A percentile compares a stretch with the other conserved stretches of the same genome.
Evolutionary conservation across 306 rosid species (phyloP).

Genomic region (Elaeagnus macrophylla): DNA sequence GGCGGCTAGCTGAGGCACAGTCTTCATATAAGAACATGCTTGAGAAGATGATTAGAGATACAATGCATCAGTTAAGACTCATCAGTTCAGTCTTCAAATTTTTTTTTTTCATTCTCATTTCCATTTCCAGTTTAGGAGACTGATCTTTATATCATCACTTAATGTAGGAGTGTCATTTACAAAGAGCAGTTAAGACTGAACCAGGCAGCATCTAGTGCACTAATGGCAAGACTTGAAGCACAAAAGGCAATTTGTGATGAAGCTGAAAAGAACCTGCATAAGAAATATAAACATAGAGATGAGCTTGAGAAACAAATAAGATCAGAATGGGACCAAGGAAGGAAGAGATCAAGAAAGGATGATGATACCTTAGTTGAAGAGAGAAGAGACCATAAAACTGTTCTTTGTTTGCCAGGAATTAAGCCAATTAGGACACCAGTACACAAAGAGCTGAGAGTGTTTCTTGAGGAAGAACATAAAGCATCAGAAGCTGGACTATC

Average conservation of each 20-base stretch:
- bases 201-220: slow-evolving; percentile 76
- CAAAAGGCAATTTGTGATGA: slow-evolving; percentile 71
- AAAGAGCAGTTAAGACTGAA: slow-evolving; percentile 94
- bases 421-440: slow-evolving; percentile 46
- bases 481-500: slow-evolving; percentile 45
- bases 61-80: slow-evolving; percentile 82
- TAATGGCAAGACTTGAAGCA: slow-evolving; percentile 95
- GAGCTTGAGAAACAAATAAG: slow-evolving; percentile 74
- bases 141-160: neutral
- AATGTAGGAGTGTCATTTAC: slow-evolving; percentile 75
- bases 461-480: slow-evolving; percentile 82
- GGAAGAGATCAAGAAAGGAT: slow-evolving; percentile 82
- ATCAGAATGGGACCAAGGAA: slow-evolving; percentile 50
- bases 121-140: neutral
- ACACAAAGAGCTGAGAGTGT: slow-evolving; percentile 81
- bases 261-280: slow-evolving; percentile 81
- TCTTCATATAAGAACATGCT: slow-evolving; percentile 72
- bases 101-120: neutral
- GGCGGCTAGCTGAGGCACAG: slow-evolving; percentile 88
- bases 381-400: slow-evolving; percentile 25
- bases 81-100: too few relatives aligned
- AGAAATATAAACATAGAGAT: slow-evolving; percentile 54
- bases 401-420: slow-evolving; percentile 42
- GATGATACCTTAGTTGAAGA: slow-evolving; percentile 39
- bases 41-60: slow-evolving; percentile 94